Conservation (phyloP, 163 green algal species). For the Prototheca wickerhamii region DNA sequence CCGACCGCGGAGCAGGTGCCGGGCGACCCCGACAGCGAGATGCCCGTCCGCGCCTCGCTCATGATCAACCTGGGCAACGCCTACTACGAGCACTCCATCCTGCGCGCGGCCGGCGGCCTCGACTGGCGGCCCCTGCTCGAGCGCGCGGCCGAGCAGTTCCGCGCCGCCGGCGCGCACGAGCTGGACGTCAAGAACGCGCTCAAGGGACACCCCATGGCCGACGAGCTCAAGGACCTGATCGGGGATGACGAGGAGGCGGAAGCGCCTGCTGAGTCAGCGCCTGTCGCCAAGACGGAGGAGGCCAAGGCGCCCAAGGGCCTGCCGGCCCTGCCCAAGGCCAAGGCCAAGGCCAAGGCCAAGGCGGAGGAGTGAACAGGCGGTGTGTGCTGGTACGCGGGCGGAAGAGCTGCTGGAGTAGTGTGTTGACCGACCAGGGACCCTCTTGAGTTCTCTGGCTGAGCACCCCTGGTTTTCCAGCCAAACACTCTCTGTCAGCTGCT, state of each 20-base stretch:
- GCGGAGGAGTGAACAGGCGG: neutral
- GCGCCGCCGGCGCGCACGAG: slow-evolving; percentile 38
- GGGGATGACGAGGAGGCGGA: slow-evolving; percentile 43
- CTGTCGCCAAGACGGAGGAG: slow-evolving; percentile 13
- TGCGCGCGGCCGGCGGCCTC: slow-evolving; percentile 43
- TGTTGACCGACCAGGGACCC: no score
- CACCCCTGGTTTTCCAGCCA: no score
- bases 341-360: slow-evolving; percentile 43
- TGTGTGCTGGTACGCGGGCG: no score
- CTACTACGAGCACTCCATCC: slow-evolving; percentile 75
- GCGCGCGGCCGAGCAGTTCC: slow-evolving; percentile 55
- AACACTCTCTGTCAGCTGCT: no score
- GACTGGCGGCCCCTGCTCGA: slow-evolving; percentile 55
- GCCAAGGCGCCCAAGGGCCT: slow-evolving; percentile 53
- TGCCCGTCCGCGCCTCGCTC: slow-evolving; percentile 22
- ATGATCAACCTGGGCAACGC: slow-evolving; percentile 72
- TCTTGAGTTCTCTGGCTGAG: no score
- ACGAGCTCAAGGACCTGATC: slow-evolving; percentile 54
- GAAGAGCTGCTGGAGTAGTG: no score
- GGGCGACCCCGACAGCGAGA: slow-evolving; percentile 19
- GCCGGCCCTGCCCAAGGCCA: slow-evolving; percentile 47
- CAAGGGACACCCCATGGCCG: slow-evolving; percentile 53
- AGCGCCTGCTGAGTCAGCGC: slow-evolving; percentile 5
- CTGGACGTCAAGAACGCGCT: slow-evolving; percentile 65
- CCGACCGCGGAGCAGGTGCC: slow-evolving; percentile 30